Conservation (phyloP, 805 yeast genomes). For the Kodamaea leandrae region DNA sequence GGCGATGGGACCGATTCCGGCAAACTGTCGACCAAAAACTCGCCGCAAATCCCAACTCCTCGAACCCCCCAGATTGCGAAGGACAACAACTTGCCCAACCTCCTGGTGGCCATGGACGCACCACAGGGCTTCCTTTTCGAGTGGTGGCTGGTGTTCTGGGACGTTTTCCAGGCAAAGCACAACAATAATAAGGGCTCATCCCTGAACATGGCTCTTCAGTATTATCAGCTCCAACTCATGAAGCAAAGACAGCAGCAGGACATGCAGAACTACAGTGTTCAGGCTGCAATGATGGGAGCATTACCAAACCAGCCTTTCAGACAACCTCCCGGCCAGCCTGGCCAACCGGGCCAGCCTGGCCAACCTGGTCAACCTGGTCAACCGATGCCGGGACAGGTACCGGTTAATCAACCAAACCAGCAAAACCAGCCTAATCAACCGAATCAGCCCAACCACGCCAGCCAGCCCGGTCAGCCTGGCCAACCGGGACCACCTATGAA, state of each 20-base stretch:
- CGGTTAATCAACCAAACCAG: constrained; percentile 5
- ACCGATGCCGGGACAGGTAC: constrained; percentile 9
- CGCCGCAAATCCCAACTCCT: constrained; percentile 24
- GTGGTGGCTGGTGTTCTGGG: constrained; percentile 98
- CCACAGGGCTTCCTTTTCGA: constrained; percentile 86
- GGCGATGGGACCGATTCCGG: constrained; percentile 2
- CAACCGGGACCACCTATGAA: constrained; percentile 8
- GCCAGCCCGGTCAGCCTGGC: constrained; percentile 13
- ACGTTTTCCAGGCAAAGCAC: constrained; percentile 72
- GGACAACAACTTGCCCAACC: constrained; percentile 46
- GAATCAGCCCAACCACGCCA: constrained; percentile 7
- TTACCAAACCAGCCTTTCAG: constrained; percentile 8
- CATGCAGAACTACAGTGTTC: constrained; percentile 39
- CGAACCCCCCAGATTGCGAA: constrained; percentile 34
- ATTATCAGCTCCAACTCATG: constrained; percentile 60
- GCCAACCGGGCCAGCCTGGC: constrained; percentile 5
- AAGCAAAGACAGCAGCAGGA: constrained; percentile 61
- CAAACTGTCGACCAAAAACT: constrained; percentile 16
- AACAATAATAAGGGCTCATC: constrained; percentile 51
- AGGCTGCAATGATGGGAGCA: constrained; percentile 17
- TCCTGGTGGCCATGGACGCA: constrained; percentile 66
- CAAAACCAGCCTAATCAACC: constrained; percentile 11
- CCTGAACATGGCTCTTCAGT: constrained; percentile 57
- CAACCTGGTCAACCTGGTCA: constrained; percentile 14
- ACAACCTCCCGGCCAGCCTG: constrained; percentile 11